phyloP scores from a whole-genome alignment of 2,329 filamentous ascomycete genomes.

The Periconia macrospinosa region DNA sequence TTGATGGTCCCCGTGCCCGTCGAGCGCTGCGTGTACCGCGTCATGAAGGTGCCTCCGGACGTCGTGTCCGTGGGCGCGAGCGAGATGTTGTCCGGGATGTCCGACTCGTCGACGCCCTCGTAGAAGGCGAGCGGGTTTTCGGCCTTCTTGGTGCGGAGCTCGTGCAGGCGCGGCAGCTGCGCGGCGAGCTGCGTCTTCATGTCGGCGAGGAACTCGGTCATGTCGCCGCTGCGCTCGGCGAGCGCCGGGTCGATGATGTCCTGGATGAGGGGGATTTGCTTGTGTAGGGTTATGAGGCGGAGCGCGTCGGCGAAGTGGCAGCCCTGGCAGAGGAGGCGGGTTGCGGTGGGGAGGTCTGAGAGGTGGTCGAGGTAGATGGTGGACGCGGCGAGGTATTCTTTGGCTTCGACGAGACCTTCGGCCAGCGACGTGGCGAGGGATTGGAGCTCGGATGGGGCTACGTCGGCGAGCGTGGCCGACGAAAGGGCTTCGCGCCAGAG shows the following conservation, averaged over 20 bases:
- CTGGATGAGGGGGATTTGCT: slow-evolving; percentile 64
- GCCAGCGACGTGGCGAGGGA: slow-evolving; percentile 75
- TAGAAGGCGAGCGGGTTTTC: slow-evolving; percentile 88
- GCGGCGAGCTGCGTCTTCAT: slow-evolving; percentile 83
- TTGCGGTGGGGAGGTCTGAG: slow-evolving; percentile 67
- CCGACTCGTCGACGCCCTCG: slow-evolving; percentile 64
- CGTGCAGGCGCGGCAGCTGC: slow-evolving; percentile 82
- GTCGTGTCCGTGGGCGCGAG: slow-evolving; percentile 86
- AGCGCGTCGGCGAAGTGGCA: slow-evolving; percentile 89
- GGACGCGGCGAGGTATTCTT: slow-evolving; percentile 80
- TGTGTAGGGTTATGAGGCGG: slow-evolving; percentile 68
- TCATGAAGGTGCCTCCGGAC: slow-evolving; percentile 80
- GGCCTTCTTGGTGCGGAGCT: slow-evolving; percentile 77
- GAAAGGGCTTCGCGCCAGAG: slow-evolving; percentile 92
- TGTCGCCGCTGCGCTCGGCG: slow-evolving; percentile 76
- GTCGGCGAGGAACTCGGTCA: slow-evolving; percentile 90
- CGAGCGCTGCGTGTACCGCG: slow-evolving; percentile 76
- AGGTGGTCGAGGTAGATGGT: slow-evolving; percentile 83
- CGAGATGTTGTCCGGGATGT: slow-evolving; percentile 90
- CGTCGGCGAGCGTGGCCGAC: slow-evolving; percentile 66
- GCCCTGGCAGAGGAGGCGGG: slow-evolving; percentile 80
- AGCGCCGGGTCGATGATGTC: slow-evolving; percentile 76
- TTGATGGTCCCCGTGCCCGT: slow-evolving; percentile 64
- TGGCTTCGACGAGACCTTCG: slow-evolving; percentile 78
- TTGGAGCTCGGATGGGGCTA: slow-evolving; percentile 62